A percentile compares a stretch with the other conserved stretches of the same genome.
phyloP scores from a whole-genome alignment of 306 rosid species.

The Castanea mollissima region DNA sequence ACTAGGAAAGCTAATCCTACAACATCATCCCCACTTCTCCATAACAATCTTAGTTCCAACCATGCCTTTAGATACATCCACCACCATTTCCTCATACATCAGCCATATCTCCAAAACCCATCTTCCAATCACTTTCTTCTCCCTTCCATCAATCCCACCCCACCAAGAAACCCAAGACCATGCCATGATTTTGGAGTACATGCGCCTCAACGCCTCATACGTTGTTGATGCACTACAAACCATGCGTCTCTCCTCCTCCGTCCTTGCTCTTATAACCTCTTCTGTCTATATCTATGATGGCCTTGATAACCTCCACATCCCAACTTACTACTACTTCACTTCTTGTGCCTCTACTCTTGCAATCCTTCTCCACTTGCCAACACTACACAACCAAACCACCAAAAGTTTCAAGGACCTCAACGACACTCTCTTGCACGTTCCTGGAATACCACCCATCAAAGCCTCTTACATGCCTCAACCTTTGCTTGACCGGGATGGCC shows the following conservation, averaged over 20 bases:
- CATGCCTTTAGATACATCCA: background rate
- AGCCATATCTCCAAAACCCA: slow-evolving; percentile 1
- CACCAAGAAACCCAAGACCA: background rate
- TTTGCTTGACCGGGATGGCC: slow-evolving; percentile 4
- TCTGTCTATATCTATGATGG: background rate
- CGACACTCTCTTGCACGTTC: background rate
- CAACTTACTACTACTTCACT: slow-evolving; percentile 17
- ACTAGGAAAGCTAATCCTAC: slow-evolving; percentile 22
- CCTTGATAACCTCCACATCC: slow-evolving; percentile 13
- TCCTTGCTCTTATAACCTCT: slow-evolving; percentile 17
- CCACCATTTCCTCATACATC: slow-evolving; percentile 1
- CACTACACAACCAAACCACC: slow-evolving; percentile 21
- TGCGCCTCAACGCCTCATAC: background rate
- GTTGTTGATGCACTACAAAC: slow-evolving; percentile 2
- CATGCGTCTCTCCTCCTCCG: background rate
- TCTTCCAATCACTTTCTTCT: slow-evolving; percentile 23
- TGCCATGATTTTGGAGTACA: background rate
- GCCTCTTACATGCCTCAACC: slow-evolving; percentile 9
- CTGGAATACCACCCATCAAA: slow-evolving; percentile 10
- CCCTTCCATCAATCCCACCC: slow-evolving; percentile 12
- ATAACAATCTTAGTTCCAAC: slow-evolving; percentile 12
- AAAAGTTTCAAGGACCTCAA: slow-evolving; percentile 11
- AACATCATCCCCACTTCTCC: background rate
- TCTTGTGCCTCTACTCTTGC: slow-evolving; percentile 20
- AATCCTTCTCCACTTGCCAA: slow-evolving; percentile 20